Evolutionary conservation across 2,329 filamentous ascomycete genomes (phyloP), one percentile per base, ranked within the genome.

Genomic region (Ceratocystis variospora): DNA sequence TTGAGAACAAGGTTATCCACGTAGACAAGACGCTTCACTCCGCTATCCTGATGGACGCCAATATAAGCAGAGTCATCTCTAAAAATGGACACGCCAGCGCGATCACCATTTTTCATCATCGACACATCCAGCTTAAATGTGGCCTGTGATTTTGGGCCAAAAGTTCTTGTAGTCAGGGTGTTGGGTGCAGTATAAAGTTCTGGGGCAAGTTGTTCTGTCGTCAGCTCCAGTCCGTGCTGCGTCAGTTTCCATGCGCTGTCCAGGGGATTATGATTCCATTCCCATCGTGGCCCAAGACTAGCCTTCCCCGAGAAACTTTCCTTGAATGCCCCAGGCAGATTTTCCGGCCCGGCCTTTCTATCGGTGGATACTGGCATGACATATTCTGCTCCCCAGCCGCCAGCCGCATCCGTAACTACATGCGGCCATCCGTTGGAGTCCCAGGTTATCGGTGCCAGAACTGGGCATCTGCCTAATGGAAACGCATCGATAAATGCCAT

Each of bases 181-280:
- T 80, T 80, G 28, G 77, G 73, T 8, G 78, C 77, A 1, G 69
- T 68, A 61, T 76, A 79, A 2, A 83, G 71, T 67, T 83, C 80
- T 50, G 73, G 72, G 0, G 81, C 84, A 0, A 82, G 75, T 0
- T 78, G 80, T 1, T 77, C 79, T 1, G 81, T 79, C 31, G 72
- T 73, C 1, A 84, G 73, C 0, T 73, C 75, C 1, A 84, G 70
- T 0, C 71, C 70, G 0, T 37, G 44, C 1, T 77, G 75, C 31
- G 75, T 71, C 6, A 81, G 74, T 10, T 71, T 71, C 71, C 73
- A 84, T 31, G 77, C 79, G 2, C 71, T 73, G 15, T 73, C 76
- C 68, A 84, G 80, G 0, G 82, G 82, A 71, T 84, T 84, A 70
- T 84, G 82, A 71, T 84, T 85, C 81, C 81, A 85, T 71, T 84